A percentile compares a stretch with the other conserved stretches of the same genome.
These are phyloP conservation scores for Silene latifolia DNA, from an alignment of 148 eudicot species.

Conservation along the genomic window DNA sequence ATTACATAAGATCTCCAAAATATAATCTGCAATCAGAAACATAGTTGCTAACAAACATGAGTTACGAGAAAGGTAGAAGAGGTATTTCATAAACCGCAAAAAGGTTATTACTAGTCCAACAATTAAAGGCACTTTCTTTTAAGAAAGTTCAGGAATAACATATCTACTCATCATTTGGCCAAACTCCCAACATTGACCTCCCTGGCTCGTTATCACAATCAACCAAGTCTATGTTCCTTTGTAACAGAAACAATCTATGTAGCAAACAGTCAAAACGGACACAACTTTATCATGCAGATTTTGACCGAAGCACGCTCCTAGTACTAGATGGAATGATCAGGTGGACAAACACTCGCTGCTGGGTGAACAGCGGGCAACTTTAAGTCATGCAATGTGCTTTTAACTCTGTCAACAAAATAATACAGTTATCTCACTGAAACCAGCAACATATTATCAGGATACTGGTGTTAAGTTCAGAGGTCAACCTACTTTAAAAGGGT, in stretches of 20 bases:
- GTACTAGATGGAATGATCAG: neutral
- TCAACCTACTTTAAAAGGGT: neutral
- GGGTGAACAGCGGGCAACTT: neutral
- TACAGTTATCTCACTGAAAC: neutral
- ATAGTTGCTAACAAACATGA: neutral
- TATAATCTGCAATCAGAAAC: slow-evolving; percentile 56
- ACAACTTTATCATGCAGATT: neutral
- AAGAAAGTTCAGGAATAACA: neutral
- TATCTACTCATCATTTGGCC: neutral
- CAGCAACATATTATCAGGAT: neutral
- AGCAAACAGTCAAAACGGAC: neutral
- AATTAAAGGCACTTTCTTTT: neutral
- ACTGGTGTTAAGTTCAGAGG: neutral
- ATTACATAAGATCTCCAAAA: slow-evolving; percentile 90
- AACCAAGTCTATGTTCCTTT: slow-evolving; percentile 3
- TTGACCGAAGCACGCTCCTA: neutral
- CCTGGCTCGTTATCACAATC: neutral
- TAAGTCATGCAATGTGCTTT: neutral
- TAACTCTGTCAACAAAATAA: neutral
- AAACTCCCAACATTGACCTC: neutral
- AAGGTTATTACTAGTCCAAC: neutral
- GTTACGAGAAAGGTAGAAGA: neutral
- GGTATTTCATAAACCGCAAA: neutral
- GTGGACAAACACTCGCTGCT: neutral
- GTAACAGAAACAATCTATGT: neutral